phyloP scores from a whole-genome alignment of 352 stramenopile genomes.

The Globisporangium parvum region DNA sequence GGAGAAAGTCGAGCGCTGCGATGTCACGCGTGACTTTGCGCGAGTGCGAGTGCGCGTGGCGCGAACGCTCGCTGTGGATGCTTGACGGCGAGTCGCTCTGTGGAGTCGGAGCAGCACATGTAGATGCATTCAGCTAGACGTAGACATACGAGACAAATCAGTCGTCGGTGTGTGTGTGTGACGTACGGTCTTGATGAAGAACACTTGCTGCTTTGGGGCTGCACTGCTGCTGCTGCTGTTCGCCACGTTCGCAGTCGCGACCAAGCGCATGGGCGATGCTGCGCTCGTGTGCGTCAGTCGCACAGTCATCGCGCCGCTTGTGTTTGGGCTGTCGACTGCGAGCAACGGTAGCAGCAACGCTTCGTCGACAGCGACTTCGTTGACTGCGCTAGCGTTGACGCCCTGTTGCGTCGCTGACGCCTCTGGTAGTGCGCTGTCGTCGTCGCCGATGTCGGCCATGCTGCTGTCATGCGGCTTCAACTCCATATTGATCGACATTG shows the following conservation, averaged over 20 bases:
- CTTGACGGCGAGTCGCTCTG: conserved; percentile 43
- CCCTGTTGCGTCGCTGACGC: too few species aligned
- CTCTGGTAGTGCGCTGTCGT: too few species aligned
- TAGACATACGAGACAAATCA: conserved; percentile 8
- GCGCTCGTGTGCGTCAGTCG: neutral
- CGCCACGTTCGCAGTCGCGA: conserved; percentile 1
- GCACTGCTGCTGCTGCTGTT: neutral
- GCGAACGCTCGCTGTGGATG: conserved; percentile 40
- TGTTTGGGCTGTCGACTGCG: neutral
- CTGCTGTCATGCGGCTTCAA: too few species aligned
- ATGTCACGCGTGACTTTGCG: conserved; percentile 84
- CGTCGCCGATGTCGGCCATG: too few species aligned
- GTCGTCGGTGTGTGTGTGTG: neutral
- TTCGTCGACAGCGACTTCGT: neutral
- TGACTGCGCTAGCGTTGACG: too few species aligned
- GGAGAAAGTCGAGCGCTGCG: conserved; percentile 82
- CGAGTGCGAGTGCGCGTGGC: conserved; percentile 31
- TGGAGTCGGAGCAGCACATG: neutral
- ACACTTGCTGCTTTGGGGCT: conserved; percentile 11
- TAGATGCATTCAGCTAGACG: neutral
- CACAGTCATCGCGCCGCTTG: neutral
- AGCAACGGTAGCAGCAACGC: neutral
- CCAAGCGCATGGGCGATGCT: conserved; percentile 9
- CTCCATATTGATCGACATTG: too few species aligned
- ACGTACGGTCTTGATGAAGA: conserved; percentile 35